Conservation (phyloP, 192 early-diverging fungal species). For the Gamsiella multidivaricata region DNA sequence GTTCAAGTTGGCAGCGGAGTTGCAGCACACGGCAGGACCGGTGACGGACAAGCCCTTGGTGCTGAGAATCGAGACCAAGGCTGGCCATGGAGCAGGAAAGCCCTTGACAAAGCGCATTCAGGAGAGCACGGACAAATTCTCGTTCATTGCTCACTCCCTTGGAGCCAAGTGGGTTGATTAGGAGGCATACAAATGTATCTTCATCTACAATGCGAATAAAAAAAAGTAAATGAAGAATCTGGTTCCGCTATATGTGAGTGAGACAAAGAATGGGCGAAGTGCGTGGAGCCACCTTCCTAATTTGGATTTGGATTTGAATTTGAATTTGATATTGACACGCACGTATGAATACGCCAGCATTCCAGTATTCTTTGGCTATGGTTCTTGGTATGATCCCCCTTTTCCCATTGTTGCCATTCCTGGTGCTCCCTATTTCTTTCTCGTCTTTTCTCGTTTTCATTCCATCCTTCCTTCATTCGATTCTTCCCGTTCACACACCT, state of each 20-base stretch:
- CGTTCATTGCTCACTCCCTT: slow-evolving; percentile 66
- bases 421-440: background rate
- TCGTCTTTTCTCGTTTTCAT: background rate
- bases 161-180: slow-evolving; percentile 63
- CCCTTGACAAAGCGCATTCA: slow-evolving; percentile 71
- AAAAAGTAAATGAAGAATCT: too few species aligned
- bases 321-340: too few species aligned
- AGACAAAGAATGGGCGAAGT: too few species aligned
- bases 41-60: slow-evolving; percentile 67
- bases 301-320: too few species aligned
- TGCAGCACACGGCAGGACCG: slow-evolving; percentile 65
- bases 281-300: too few species aligned
- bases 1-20: slow-evolving; percentile 70
- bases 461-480: background rate
- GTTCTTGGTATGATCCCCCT: background rate
- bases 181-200: background rate
- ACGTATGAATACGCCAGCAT: too few species aligned
- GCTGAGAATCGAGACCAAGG: slow-evolving; percentile 72
- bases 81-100: slow-evolving; percentile 79
- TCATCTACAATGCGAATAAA: background rate
- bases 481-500: background rate
- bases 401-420: background rate
- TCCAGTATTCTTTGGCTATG: background rate
- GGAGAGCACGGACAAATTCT: slow-evolving; percentile 70
- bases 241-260: too few species aligned